Evolutionary conservation across 805 yeast species (phyloP), one percentile per base, ranked within the genome.

Genomic region (Tetrapisispora namnaoensis): DNA sequence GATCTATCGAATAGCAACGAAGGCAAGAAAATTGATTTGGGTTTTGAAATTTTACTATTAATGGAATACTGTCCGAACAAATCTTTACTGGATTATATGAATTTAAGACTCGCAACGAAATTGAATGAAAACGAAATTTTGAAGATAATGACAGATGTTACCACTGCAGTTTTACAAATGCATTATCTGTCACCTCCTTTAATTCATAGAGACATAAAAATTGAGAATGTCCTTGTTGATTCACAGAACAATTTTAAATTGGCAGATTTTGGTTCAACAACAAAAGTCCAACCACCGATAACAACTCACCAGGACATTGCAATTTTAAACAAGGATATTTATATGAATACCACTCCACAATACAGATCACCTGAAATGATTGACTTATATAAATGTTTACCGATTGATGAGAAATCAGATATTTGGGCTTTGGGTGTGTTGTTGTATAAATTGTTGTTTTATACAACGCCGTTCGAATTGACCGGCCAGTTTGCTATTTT

Each of bases 341-440:
- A 86, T 59, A 80, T 83, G 55, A 95, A 91, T 62, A 93, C 99
- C 0, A 91, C 99, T 4, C 95, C 96, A 21, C 99, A 93, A 66
- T 93, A 93, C 64, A 73, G 99, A 53, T 75, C 95, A 0, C 99
- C 99, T 0, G 99, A 91, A 63, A 93, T 91, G 98, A 78, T 91
- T 48, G 97, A 91, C 66, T 73, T 91, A 30, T 83, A 84, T 63
- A 72, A 87, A 45, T 86, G 89, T 10, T 69, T 80, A 42, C 95
- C 96, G 2, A 86, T 91, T 44, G 95, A 91, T 66, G 95, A 90
- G 58, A 88, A 89, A 67, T 76, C 93, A 10, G 99, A 91, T 69
- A 86, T 91, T 45, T 91, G 99, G 99, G 99, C 99, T 0, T 70
- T 91, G 45, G 99, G 99, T 7, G 82, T 93, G 32, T 86, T 91